These are phyloP conservation scores for Saccharomycopsis sp. DNA, from an alignment of 805 yeast genomes.

Conservation along the genomic window DNA sequence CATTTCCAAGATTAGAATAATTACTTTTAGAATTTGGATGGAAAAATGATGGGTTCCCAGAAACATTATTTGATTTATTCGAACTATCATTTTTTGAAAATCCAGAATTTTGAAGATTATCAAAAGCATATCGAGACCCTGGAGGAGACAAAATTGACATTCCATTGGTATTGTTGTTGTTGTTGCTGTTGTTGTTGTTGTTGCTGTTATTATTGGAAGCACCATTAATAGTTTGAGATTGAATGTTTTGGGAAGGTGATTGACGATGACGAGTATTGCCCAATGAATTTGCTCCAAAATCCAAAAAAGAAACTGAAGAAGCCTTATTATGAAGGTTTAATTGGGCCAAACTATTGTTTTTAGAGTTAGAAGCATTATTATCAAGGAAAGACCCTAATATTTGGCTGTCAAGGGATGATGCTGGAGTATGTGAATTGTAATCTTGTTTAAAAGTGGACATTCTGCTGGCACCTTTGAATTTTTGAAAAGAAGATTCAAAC, in stretches of 20 bases:
- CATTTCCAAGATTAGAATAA: slow-evolving; percentile 15
- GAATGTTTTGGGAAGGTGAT: neutral
- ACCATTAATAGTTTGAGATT: neutral
- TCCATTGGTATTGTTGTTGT: neutral
- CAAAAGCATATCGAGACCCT: slow-evolving; percentile 26
- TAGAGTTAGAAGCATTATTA: neutral
- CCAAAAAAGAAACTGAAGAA: slow-evolving; percentile 14
- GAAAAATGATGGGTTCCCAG: slow-evolving; percentile 3
- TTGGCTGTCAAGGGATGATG: neutral
- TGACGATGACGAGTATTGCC: neutral
- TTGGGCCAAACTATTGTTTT: neutral
- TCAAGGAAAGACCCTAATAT: neutral
- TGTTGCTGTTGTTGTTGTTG: no score
- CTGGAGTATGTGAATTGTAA: neutral
- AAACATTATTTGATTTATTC: neutral
- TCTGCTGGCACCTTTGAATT: neutral
- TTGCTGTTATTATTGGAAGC: no score
- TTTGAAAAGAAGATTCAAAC: no score
- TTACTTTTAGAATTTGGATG: slow-evolving; percentile 6
- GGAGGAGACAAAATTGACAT: slow-evolving; percentile 35
- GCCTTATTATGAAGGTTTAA: slow-evolving; percentile 12
- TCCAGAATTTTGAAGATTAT: no score
- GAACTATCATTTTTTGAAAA: no score
- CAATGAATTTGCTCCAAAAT: slow-evolving; percentile 2
- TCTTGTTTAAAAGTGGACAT: neutral